A percentile compares a stretch with the other conserved stretches of the same genome.
These are phyloP conservation scores for Carpinus fangiana DNA, from an alignment of 306 rosid species.

Conservation along the genomic window DNA sequence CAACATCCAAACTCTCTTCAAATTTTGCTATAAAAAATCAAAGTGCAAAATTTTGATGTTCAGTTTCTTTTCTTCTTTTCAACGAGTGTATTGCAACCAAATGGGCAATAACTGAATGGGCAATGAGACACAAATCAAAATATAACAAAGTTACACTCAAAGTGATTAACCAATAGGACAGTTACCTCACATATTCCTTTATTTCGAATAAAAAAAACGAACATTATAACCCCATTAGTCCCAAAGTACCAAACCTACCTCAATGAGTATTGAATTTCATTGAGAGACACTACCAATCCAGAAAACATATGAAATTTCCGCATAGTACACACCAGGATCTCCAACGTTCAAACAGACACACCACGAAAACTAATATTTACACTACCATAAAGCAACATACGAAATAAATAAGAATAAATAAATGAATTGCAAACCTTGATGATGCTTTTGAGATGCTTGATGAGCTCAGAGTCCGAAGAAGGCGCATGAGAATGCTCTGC, in stretches of 20 bases:
- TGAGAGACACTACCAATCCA: not conserved
- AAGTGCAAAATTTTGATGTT: no score
- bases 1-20: no score
- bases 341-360: no score
- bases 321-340: no score
- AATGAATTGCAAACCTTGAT: conserved; percentile 34
- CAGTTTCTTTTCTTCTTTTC: not conserved
- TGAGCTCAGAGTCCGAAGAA: conserved; percentile 49
- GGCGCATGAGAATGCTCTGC: conserved; percentile 54
- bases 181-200: not conserved
- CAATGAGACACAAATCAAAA: not conserved
- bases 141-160: not conserved
- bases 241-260: not conserved
- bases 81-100: not conserved
- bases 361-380: not conserved
- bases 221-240: not conserved
- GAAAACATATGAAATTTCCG: no score
- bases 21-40: no score
- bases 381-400: not conserved
- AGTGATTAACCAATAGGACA: not conserved
- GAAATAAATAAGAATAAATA: conserved; percentile 4
- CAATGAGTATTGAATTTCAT: not conserved
- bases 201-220: not conserved
- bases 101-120: not conserved
- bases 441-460: conserved; percentile 61